A percentile compares a stretch with the other conserved stretches of the same genome.
Evolutionary conservation across 129 eudicot genomes (phyloP).

Genomic region (Tagetes erecta): DNA sequence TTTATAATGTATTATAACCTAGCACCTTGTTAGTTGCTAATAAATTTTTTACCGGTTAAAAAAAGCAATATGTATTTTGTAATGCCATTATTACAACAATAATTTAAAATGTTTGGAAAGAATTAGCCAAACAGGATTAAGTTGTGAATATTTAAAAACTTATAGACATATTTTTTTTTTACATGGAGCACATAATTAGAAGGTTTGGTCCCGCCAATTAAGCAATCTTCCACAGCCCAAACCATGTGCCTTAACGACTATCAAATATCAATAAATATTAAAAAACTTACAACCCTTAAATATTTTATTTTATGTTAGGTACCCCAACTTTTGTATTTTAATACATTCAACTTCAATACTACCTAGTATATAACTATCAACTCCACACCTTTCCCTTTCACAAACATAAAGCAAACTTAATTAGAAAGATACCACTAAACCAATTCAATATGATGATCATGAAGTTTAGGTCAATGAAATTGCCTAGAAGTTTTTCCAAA

Average conservation of each 20-base stretch:
- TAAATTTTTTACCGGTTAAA: no score
- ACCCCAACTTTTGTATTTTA: constrained; percentile 35
- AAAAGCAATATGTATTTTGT: no score
- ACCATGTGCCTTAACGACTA: constrained; percentile 36
- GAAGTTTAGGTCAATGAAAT: constrained; percentile 66
- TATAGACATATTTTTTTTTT: neutral
- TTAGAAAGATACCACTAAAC: constrained; percentile 7
- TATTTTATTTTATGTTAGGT: constrained; percentile 28
- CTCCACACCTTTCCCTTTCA: constrained; percentile 26
- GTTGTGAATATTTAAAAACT: neutral
- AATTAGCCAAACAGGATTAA: neutral
- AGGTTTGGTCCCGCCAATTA: constrained; percentile 42
- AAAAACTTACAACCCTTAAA: constrained; percentile 21
- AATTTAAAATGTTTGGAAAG: no score
- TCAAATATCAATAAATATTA: neutral
- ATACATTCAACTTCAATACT: constrained; percentile 22
- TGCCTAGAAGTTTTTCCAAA: constrained; percentile 64
- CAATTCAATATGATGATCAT: constrained; percentile 15
- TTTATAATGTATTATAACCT: no score
- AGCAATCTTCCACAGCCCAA: constrained; percentile 35
- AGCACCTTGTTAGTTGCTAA: no score
- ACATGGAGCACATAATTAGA: neutral
- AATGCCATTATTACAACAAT: no score
- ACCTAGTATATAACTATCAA: constrained; percentile 43
- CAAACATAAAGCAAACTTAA: constrained; percentile 18